A percentile compares a stretch with the other conserved stretches of the same genome.
phyloP scores from a whole-genome alignment of 352 stramenopile species.

The Pythium phragmitis region DNA sequence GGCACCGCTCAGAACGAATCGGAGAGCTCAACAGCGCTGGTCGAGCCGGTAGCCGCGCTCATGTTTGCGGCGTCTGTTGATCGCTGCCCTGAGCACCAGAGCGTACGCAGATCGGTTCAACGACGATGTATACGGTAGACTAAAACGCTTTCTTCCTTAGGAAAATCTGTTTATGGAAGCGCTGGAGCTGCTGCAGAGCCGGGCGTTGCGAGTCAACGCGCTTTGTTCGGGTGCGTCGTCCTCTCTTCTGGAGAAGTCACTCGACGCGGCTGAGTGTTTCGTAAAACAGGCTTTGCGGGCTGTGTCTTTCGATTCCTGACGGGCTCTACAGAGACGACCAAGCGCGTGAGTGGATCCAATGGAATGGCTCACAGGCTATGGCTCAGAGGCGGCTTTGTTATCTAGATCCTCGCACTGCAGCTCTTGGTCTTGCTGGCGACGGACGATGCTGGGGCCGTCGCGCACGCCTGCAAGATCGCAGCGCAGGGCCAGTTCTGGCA shows the following conservation, averaged over 20 bases:
- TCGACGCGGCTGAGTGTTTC: neutral
- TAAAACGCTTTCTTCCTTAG: conserved; percentile 27
- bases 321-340: conserved; percentile 47
- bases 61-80: conserved; percentile 61
- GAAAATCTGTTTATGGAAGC: conserved; percentile 59
- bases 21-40: conserved; percentile 45
- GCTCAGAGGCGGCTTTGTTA: neutral
- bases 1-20: conserved; percentile 38
- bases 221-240: conserved; percentile 44
- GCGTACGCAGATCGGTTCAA: conserved; percentile 33
- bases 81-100: conserved; percentile 55
- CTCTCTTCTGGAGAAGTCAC: neutral
- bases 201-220: conserved; percentile 38
- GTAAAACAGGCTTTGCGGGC: conserved; percentile 46
- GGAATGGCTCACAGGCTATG: neutral
- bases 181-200: conserved; percentile 49
- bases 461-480: conserved; percentile 57
- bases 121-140: neutral
- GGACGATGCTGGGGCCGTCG: conserved; percentile 46
- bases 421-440: conserved; percentile 58
- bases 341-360: conserved; percentile 39
- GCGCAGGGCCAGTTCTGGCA: conserved; percentile 69
- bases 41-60: conserved; percentile 62
- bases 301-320: conserved; percentile 62
- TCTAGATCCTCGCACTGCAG: conserved; percentile 51